Conservation (phyloP, 805 yeast species). For the Saccharomycopsis javanensis region DNA sequence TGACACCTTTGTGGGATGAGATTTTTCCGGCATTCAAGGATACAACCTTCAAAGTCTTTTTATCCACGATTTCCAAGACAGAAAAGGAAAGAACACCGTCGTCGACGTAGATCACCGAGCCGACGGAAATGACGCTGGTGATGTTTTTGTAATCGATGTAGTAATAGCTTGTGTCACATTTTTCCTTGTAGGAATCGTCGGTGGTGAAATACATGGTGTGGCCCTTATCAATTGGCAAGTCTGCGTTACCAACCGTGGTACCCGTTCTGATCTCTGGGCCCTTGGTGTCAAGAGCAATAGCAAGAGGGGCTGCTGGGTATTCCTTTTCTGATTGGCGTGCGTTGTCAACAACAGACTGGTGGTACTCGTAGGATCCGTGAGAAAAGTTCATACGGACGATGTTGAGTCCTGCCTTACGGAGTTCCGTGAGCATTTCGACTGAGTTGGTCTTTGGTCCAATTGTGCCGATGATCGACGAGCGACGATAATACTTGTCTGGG, state of each 20-base stretch:
- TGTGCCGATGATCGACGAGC: constrained; percentile 96
- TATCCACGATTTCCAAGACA: constrained; percentile 77
- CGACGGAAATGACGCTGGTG: constrained; percentile 81
- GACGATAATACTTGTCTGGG: constrained; percentile 75
- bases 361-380: constrained; percentile 97
- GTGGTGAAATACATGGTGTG: constrained; percentile 93
- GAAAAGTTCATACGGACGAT: constrained; percentile 98
- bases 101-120: constrained; percentile 88
- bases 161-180: constrained; percentile 74
- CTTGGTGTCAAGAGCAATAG: constrained; percentile 97
- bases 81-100: constrained; percentile 97
- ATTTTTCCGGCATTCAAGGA: constrained; percentile 93
- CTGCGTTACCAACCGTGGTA: constrained; percentile 70
- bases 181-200: constrained; percentile 63
- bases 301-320: constrained; percentile 93
- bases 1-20: constrained; percentile 97
- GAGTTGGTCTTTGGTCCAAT: constrained; percentile 97
- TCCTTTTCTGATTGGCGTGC: constrained; percentile 88
- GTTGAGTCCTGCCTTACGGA: constrained; percentile 96
- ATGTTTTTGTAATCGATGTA: constrained; percentile 92
- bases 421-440: constrained; percentile 71
- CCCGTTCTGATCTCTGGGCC: constrained; percentile 99
- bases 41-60: constrained; percentile 70
- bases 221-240: constrained; percentile 73
- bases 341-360: constrained; percentile 92